Evolutionary conservation across 805 yeast species (phyloP).

Genomic region (Peterozyma xylosa): DNA sequence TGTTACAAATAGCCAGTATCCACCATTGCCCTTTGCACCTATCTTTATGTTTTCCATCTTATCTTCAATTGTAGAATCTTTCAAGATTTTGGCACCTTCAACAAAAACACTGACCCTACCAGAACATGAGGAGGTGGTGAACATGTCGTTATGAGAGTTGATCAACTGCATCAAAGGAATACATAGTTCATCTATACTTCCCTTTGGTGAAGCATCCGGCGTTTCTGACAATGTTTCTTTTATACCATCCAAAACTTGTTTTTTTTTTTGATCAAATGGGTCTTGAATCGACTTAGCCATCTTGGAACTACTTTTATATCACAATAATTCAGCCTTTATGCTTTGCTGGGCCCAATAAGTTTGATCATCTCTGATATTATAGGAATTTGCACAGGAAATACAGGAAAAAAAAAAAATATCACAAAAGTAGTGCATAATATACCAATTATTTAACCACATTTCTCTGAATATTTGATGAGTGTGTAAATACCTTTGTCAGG

Average conservation of each 20-base stretch:
- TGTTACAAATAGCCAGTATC: conserved; percentile 75
- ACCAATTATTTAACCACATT: no score
- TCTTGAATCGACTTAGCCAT: conserved; percentile 19
- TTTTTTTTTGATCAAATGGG: conserved; percentile 64
- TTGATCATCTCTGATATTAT: no score
- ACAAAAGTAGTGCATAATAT: no score
- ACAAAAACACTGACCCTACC: conserved; percentile 79
- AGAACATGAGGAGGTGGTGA: conserved; percentile 84
- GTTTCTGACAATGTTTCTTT: conserved; percentile 27
- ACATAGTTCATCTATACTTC: conserved; percentile 70
- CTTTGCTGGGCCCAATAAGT: no score
- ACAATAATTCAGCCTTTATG: no score
- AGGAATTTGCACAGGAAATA: no score
- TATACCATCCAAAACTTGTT: conserved; percentile 45
- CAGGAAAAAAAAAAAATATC: no score
- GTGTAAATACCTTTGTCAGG: no score
- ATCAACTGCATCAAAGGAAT: conserved; percentile 65
- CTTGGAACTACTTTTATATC: no score
- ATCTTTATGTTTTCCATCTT: conserved; percentile 26
- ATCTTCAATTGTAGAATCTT: conserved; percentile 16
- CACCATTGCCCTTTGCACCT: conserved; percentile 84
- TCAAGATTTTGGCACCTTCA: conserved; percentile 58
- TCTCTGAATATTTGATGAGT: no score
- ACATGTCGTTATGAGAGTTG: conserved; percentile 58
- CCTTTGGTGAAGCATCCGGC: conserved; percentile 80